Conservation (phyloP, 306 rosid species). For the Lotus japonicus region DNA sequence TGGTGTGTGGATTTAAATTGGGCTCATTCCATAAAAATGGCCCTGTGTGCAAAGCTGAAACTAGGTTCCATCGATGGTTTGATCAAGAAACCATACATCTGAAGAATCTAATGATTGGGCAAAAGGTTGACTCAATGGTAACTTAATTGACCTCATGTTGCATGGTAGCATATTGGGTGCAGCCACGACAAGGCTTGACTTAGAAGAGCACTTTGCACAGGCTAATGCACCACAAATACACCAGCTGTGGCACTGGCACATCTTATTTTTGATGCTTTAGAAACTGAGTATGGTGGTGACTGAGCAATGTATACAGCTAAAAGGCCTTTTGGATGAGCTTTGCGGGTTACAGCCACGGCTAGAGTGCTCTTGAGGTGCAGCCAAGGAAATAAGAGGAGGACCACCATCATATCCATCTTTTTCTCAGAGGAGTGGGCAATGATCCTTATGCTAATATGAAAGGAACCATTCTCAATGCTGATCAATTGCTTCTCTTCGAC, state of each 20-base stretch:
- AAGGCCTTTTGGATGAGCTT: neutral
- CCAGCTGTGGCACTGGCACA: neutral
- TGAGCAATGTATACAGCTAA: too few species aligned
- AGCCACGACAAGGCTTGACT: neutral
- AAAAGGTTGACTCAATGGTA: neutral
- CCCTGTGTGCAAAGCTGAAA: neutral
- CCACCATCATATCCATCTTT: neutral
- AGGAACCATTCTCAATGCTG: neutral
- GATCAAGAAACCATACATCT: neutral
- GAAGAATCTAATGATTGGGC: neutral
- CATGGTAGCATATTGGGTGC: neutral
- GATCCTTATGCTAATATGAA: neutral
- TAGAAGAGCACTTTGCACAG: neutral
- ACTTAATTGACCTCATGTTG: neutral
- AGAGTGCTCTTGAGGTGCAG: neutral
- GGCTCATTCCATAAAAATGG: neutral
- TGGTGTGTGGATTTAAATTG: neutral
- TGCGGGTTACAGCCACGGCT: neutral
- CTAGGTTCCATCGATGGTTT: neutral
- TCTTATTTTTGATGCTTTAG: neutral
- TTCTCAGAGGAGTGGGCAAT: neutral
- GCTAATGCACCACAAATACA: neutral
- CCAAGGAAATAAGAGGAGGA: neutral
- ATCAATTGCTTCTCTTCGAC: neutral
- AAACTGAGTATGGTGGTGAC: neutral